A percentile compares a stretch with the other conserved stretches of the same genome.
Conservation (phyloP, 1,284 basidiomycete species). For the Apiotrichum siamense region DNA sequence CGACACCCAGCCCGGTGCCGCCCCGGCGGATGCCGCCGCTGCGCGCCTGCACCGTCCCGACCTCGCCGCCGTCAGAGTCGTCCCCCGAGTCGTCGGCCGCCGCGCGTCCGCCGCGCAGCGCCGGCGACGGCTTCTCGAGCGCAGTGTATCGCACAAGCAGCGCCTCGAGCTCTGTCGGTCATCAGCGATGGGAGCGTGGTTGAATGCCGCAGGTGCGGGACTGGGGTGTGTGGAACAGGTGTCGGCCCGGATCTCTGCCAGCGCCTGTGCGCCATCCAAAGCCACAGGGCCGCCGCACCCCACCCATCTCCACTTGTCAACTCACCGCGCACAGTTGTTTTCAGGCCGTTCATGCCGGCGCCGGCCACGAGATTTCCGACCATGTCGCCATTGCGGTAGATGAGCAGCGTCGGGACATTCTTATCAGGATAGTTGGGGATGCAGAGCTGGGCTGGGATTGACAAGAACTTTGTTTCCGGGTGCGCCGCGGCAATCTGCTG, state of each 20-base stretch:
- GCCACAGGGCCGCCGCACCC: too few relatives aligned
- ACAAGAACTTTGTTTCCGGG: constrained; percentile 90
- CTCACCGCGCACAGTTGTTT: constrained; percentile 74
- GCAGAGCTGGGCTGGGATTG: constrained; percentile 91
- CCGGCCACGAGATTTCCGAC: constrained; percentile 72
- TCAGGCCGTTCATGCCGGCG: constrained; percentile 58
- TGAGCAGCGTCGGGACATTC: constrained; percentile 83
- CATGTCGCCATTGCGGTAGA: constrained; percentile 88
- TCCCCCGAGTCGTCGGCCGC: constrained; percentile 18
- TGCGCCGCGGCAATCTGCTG: constrained; percentile 69
- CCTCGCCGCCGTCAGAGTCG: constrained; percentile 30
- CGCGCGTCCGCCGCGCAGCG: constrained; percentile 13
- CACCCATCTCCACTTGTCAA: not conserved
- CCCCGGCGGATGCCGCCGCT: constrained; percentile 29
- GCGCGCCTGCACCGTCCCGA: constrained; percentile 34
- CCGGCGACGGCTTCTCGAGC: constrained; percentile 35
- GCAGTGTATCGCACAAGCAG: constrained; percentile 38
- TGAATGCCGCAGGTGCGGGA: not conserved
- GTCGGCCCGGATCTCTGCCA: too few relatives aligned
- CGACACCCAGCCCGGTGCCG: constrained; percentile 16
- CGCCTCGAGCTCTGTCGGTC: constrained; percentile 36
- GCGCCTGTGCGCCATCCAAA: too few relatives aligned
- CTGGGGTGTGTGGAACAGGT: too few relatives aligned
- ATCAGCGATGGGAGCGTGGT: not conserved
- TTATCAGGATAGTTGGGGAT: constrained; percentile 92